Conservation (phyloP, 1,139 yeast species). For the Geotrichum carabidarum region DNA sequence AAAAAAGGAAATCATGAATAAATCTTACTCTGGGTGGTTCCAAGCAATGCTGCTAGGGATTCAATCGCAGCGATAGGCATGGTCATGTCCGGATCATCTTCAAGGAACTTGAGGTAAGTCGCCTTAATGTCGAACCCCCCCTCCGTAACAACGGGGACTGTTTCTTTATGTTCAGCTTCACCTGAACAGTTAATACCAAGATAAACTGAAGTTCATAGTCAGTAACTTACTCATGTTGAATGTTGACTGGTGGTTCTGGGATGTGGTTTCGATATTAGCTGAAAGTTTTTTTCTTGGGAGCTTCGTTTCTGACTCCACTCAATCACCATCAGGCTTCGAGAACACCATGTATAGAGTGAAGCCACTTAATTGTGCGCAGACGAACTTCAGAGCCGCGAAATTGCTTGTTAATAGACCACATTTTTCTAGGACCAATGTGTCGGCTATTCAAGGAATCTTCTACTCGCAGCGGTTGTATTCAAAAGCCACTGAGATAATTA, state of each 20-base stretch:
- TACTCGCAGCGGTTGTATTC: conserved; percentile 9
- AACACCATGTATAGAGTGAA: background rate
- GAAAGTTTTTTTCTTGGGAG: background rate
- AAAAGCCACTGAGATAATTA: background rate
- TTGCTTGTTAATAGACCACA: background rate
- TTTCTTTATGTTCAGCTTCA: conserved; percentile 6
- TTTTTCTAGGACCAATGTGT: background rate
- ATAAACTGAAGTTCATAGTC: background rate
- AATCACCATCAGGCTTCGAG: background rate
- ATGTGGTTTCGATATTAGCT: background rate
- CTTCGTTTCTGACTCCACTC: background rate
- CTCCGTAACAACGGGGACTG: conserved; percentile 15
- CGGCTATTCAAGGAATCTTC: background rate
- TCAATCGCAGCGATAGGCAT: conserved; percentile 99
- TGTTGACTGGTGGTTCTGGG: conserved; percentile 1
- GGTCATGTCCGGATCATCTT: conserved; percentile 89
- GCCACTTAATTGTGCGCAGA: background rate
- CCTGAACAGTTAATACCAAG: background rate
- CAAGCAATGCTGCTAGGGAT: conserved; percentile 75
- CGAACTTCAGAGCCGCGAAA: background rate
- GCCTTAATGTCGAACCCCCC: conserved; percentile 66
- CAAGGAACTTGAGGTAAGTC: conserved; percentile 71
- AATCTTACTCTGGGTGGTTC: conserved; percentile 58
- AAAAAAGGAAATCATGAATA: background rate
- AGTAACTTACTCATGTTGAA: conserved; percentile 9